Percentiles rank a stretch among this genome's conserved stretches.
These are phyloP conservation scores for Suillus hirtellus DNA, from an alignment of 768 basidiomycete genomes.

Conservation along the genomic window DNA sequence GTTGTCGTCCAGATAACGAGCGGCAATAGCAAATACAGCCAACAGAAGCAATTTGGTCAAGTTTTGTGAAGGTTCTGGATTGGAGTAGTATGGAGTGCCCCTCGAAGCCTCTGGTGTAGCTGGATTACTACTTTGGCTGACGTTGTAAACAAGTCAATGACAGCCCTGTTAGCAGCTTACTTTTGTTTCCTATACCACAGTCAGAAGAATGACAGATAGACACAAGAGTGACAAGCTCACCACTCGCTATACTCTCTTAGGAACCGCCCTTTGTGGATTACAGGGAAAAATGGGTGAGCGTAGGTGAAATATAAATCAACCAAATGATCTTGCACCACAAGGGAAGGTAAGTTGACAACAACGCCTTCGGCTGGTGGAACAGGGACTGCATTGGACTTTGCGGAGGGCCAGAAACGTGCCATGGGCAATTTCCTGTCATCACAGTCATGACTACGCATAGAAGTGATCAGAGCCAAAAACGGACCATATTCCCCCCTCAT, in stretches of 20 bases:
- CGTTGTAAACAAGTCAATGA: conserved; percentile 24
- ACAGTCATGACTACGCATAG: conserved; percentile 17
- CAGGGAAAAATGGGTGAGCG: conserved; percentile 81
- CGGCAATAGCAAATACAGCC: conserved; percentile 80
- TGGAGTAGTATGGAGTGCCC: conserved; percentile 15
- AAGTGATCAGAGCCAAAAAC: conserved; percentile 19
- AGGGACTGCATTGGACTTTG: conserved; percentile 40
- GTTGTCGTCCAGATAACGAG: conserved; percentile 61
- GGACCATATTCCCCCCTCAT: conserved; percentile 70
- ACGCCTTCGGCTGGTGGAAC: conserved; percentile 45
- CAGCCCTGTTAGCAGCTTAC: conserved; percentile 17
- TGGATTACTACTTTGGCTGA: conserved; percentile 35
- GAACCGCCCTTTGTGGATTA: conserved; percentile 74
- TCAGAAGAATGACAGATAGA: conserved; percentile 11
- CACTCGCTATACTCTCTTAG: conserved; percentile 59
- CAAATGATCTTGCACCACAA: conserved; percentile 63
- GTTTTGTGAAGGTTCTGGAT: conserved; percentile 57
- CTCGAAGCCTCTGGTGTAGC: conserved; percentile 27
- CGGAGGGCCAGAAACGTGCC: conserved; percentile 73
- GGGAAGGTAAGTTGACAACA: conserved; percentile 56
- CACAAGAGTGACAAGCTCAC: conserved; percentile 32
- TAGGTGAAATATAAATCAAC: conserved; percentile 79
- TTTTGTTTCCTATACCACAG: conserved; percentile 26
- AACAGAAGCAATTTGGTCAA: conserved; percentile 70
- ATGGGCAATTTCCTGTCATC: conserved; percentile 63